Evolutionary conservation across 2,329 filamentous ascomycete genomes (phyloP).

Genomic region (Fusarium sp.): DNA sequence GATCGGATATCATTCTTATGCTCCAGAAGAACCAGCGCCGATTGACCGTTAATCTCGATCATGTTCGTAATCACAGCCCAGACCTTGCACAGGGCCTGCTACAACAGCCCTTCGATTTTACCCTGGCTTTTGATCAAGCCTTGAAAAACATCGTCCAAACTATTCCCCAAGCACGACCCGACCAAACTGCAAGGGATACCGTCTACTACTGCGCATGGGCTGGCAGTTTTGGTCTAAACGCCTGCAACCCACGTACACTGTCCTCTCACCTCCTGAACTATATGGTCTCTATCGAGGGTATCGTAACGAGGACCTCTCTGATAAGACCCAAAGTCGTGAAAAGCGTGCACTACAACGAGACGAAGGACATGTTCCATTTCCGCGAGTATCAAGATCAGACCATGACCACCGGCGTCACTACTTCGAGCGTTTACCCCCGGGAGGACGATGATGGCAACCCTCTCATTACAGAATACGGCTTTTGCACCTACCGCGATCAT

Average conservation of each 20-base stretch:
- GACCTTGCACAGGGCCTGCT: slow-evolving; percentile 85
- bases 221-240: slow-evolving; percentile 93
- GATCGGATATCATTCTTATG: slow-evolving; percentile 87
- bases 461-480: slow-evolving; percentile 93
- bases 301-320: slow-evolving; percentile 95
- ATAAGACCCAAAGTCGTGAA: slow-evolving; percentile 98
- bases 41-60: slow-evolving; percentile 84
- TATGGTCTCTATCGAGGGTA: slow-evolving; percentile 97
- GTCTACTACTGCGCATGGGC: slow-evolving; percentile 98
- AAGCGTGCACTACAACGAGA: slow-evolving; percentile 96
- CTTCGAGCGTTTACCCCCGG: slow-evolving; percentile 91
- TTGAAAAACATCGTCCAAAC: slow-evolving; percentile 90
- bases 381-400: slow-evolving; percentile 96
- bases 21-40: slow-evolving; percentile 75
- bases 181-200: slow-evolving; percentile 82
- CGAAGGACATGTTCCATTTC: slow-evolving; percentile 86
- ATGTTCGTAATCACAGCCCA: slow-evolving; percentile 87
- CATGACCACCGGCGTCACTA: slow-evolving; percentile 92
- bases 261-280: slow-evolving; percentile 91
- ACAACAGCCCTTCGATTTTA: slow-evolving; percentile 88
- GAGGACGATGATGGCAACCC: slow-evolving; percentile 95
- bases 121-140: slow-evolving; percentile 88
- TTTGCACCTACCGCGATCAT: slow-evolving; percentile 95
- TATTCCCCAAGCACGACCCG: slow-evolving; percentile 79
- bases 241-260: slow-evolving; percentile 93